Percentiles rank a stretch among this genome's conserved stretches.
phyloP scores from a whole-genome alignment of 805 yeast species.

The Nadsonia fulvescens region DNA sequence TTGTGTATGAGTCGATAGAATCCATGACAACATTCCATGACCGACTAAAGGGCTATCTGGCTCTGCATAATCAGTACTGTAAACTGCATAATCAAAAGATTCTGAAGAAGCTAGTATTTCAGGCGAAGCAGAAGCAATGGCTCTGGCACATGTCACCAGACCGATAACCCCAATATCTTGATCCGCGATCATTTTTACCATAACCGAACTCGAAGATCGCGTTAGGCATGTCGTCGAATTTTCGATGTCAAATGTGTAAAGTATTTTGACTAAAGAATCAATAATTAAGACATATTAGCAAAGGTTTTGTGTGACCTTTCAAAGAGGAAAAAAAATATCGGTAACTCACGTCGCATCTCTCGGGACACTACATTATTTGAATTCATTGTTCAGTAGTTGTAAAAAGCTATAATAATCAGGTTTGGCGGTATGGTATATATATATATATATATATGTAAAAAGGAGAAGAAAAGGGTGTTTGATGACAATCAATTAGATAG shows the following conservation, averaged over 20 bases:
- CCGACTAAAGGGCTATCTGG: slow-evolving; percentile 22
- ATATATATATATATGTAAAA: too few species aligned
- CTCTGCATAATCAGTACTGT: slow-evolving; percentile 22
- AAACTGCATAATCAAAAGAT: slow-evolving; percentile 20
- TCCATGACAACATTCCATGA: slow-evolving; percentile 21
- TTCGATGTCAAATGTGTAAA: slow-evolving; percentile 20
- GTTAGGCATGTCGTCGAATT: slow-evolving; percentile 20
- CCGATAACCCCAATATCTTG: slow-evolving; percentile 9
- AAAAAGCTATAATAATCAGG: too few species aligned
- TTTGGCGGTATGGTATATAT: too few species aligned
- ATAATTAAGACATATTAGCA: too few species aligned
- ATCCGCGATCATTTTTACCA: slow-evolving; percentile 13
- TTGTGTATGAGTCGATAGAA: too few species aligned
- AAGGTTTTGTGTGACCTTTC: too few species aligned
- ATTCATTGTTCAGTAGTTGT: too few species aligned
- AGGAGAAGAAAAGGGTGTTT: too few species aligned
- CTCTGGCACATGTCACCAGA: slow-evolving; percentile 17
- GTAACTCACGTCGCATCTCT: too few species aligned
- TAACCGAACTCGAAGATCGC: slow-evolving; percentile 11
- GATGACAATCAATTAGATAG: too few species aligned
- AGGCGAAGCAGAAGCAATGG: slow-evolving; percentile 19
- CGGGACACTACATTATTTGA: too few species aligned
- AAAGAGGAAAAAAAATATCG: too few species aligned
- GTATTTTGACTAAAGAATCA: slow-evolving; percentile 18
- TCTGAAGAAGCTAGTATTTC: slow-evolving; percentile 18